phyloP scores from a whole-genome alignment of 2,329 filamentous ascomycete genomes.

The Hortaea werneckii region DNA sequence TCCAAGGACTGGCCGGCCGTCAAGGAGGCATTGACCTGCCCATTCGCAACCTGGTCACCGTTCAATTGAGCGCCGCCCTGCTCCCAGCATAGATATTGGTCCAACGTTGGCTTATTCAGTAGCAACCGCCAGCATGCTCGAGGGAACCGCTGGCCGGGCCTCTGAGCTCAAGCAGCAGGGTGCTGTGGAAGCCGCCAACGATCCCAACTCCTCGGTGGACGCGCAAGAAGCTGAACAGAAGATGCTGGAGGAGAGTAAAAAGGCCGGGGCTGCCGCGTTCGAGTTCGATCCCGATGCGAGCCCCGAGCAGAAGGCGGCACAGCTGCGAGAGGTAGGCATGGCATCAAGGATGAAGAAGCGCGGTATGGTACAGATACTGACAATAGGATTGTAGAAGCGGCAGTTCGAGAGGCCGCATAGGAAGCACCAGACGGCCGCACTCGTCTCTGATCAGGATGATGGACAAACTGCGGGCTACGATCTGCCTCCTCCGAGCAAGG shows the following conservation, averaged over 20 bases:
- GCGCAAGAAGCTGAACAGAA: constrained; percentile 62
- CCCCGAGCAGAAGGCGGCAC: constrained; percentile 72
- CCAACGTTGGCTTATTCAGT: constrained; percentile 1
- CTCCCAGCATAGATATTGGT: constrained; percentile 11
- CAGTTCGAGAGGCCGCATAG: constrained; percentile 23
- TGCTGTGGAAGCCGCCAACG: constrained; percentile 63
- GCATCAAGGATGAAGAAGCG: not conserved
- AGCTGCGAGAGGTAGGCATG: constrained; percentile 56
- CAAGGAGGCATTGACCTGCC: not conserved
- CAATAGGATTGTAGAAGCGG: not conserved
- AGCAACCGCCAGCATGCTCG: constrained; percentile 12
- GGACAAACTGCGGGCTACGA: constrained; percentile 61
- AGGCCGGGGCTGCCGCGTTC: constrained; percentile 70
- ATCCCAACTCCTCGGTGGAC: constrained; percentile 58
- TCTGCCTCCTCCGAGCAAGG: constrained; percentile 64
- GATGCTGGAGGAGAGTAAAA: constrained; percentile 66
- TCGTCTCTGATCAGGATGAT: constrained; percentile 72
- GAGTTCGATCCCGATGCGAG: constrained; percentile 80
- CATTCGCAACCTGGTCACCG: not conserved
- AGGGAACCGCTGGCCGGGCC: constrained; percentile 20
- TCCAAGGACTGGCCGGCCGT: not conserved
- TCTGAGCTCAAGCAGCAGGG: constrained; percentile 72
- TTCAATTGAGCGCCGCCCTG: not conserved
- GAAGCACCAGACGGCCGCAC: constrained; percentile 54
- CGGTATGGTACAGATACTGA: constrained; percentile 7